These are phyloP conservation scores for Solanum rostratum DNA, from an alignment of 257 asterid genomes.

Conservation along the genomic window DNA sequence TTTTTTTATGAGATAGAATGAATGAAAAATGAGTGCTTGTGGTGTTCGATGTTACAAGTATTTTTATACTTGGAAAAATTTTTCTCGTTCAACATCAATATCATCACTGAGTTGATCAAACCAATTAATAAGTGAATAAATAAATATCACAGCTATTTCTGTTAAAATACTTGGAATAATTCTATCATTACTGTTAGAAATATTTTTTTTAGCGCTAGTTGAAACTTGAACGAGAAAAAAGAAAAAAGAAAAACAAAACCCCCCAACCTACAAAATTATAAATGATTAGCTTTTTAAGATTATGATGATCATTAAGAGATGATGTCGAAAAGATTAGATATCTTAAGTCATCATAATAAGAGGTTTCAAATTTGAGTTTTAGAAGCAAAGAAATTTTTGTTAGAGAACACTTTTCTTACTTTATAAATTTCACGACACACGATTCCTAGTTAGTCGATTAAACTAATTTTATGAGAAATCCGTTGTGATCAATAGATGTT, in stretches of 20 bases:
- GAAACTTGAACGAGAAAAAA: background rate
- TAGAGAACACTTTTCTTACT: too few relatives aligned
- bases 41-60: background rate
- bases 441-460: background rate
- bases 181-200: background rate
- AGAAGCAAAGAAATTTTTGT: too few relatives aligned
- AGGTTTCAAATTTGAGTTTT: too few relatives aligned
- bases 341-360: too few relatives aligned
- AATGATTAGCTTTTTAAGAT: background rate
- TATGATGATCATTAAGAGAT: background rate
- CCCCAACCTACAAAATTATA: too few relatives aligned
- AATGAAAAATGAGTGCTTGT: background rate
- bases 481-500: too few relatives aligned
- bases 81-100: fast-evolving
- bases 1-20: background rate
- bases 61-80: fast-evolving
- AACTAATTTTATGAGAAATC: too few relatives aligned
- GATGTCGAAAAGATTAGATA: too few relatives aligned
- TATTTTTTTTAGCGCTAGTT: background rate
- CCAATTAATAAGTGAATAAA: background rate
- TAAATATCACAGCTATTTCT: background rate
- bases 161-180: background rate
- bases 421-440: too few relatives aligned
- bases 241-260: too few relatives aligned
- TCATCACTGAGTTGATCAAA: fast-evolving